Evolutionary conservation across 2,329 filamentous ascomycete genomes (phyloP).

Genomic region (Elsinoe batatas): DNA sequence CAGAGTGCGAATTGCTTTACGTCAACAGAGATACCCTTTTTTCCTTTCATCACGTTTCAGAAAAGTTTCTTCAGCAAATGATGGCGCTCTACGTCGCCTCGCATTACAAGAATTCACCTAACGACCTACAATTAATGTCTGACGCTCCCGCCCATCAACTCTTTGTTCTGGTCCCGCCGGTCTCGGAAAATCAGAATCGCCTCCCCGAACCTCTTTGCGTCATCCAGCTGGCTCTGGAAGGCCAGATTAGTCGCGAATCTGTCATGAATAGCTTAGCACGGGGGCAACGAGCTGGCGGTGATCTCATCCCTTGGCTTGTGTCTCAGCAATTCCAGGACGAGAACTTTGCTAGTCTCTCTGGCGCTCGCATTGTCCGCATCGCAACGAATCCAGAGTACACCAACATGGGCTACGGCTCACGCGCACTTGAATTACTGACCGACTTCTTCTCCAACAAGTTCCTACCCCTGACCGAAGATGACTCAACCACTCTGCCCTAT

Average conservation of each 20-base stretch:
- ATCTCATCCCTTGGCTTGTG: constrained; percentile 94
- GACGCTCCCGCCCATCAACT: constrained; percentile 95
- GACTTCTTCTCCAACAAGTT: constrained; percentile 97
- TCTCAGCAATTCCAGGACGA: constrained; percentile 98
- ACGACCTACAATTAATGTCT: constrained; percentile 97
- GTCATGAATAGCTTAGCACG: constrained; percentile 82
- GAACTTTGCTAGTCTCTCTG: constrained; percentile 87
- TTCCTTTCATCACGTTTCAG: constrained; percentile 93
- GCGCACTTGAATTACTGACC: constrained; percentile 73
- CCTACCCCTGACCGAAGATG: constrained; percentile 65
- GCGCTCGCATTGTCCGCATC: constrained; percentile 84
- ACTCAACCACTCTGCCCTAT: constrained; percentile 33
- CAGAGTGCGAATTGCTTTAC: constrained; percentile 80
- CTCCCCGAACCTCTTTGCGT: constrained; percentile 91
- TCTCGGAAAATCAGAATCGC: constrained; percentile 63
- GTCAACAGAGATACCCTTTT: constrained; percentile 97
- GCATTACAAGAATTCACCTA: constrained; percentile 96
- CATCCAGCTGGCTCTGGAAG: constrained; percentile 87
- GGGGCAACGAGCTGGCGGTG: constrained; percentile 79
- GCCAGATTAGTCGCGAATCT: constrained; percentile 85
- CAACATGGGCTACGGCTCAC: constrained; percentile 85
- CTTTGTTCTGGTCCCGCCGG: constrained; percentile 83
- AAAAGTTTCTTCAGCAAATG: constrained; percentile 97
- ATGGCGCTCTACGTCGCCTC: constrained; percentile 94
- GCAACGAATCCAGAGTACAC: constrained; percentile 92